Conservation (phyloP, 225 moss, liverwort and hornwort species). For the Anthoceros angustus region DNA sequence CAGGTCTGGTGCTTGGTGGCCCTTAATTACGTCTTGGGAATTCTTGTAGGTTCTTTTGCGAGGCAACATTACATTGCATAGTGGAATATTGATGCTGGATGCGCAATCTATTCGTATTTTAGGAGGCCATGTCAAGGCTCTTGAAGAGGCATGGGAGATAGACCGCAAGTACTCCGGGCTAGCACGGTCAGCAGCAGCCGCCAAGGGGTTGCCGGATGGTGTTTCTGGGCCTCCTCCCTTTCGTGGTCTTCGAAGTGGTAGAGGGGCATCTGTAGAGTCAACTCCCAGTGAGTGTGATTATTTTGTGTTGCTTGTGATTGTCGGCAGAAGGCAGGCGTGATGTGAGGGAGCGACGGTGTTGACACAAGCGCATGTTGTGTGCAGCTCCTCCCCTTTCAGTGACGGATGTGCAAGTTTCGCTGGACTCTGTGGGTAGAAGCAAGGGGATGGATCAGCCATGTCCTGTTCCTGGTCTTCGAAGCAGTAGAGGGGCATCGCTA, state of each 20-base stretch:
- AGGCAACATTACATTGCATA: constrained; percentile 41
- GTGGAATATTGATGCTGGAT: constrained; percentile 68
- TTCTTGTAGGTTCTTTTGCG: constrained; percentile 48
- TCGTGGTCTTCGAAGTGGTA: constrained; percentile 46
- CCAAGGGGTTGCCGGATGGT: constrained; percentile 23
- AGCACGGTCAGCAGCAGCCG: constrained; percentile 37
- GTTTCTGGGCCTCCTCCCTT: constrained; percentile 71
- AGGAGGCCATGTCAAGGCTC: constrained; percentile 72
- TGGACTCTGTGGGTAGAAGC: too few species aligned
- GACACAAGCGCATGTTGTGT: too few species aligned
- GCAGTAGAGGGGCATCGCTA: too few species aligned
- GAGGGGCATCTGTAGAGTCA: constrained; percentile 10
- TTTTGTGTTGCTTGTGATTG: too few species aligned
- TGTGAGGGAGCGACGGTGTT: too few species aligned
- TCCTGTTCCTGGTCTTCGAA: too few species aligned
- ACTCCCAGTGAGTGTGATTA: too few species aligned
- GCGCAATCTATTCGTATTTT: constrained; percentile 49
- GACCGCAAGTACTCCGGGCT: constrained; percentile 79
- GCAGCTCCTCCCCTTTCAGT: too few species aligned
- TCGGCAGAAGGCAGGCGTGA: too few species aligned
- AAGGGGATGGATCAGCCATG: too few species aligned
- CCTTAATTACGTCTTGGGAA: not conserved
- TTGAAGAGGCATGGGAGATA: constrained; percentile 84
- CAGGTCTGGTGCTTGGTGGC: not conserved
- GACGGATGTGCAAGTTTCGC: too few species aligned